Evolutionary conservation across 495 filamentous ascomycete species (phyloP), one percentile per base, ranked within the genome.

Genomic region (Neurospora terricola): DNA sequence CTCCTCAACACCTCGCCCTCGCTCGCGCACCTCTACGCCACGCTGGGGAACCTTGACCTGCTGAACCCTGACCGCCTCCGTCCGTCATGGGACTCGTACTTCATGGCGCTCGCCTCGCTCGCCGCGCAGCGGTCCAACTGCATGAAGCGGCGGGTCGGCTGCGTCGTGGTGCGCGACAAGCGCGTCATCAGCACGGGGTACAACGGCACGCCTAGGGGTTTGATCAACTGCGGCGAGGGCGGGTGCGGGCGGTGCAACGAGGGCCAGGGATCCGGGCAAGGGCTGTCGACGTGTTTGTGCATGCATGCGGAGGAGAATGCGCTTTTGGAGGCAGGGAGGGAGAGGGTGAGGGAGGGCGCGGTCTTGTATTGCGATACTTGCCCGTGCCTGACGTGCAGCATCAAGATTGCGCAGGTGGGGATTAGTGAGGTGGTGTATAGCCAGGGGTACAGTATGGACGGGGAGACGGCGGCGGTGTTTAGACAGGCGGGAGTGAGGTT

Each of bases 251-350:
- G 96, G 43, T 98, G 96, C 80, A 99, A 99, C 78, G 76, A 79
- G 18, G 84, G 80, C 18, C 90, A 89, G 3, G 88, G 86, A 38
- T 91, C 90, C 43, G 95, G 96, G 18, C 84, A 88, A 38, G 90
- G 88, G 0, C 84, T 98, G 38, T 88, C 88, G 2, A 97, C 96
- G 23, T 99, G 96, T 77, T 86, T 98, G 38, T 99, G 96, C 80
- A 87, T 99, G 14, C 96, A 99, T 80, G 96, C 96, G 0, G 96
- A 99, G 83, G 96, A 99, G 83, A 99, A 99, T 81, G 96, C 96
- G 0, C 82, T 99, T 48, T 84, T 99, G 30, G 96, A 98, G 83
- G 96, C 96, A 38, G 96, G 96, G 1, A 86, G 95, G 74, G 96
- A 98, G 81, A 86, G 96, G 27, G 92, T 99, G 75, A 86, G 93